phyloP scores from a whole-genome alignment of 805 yeast genomes.

The Schwanniomyces sp. region DNA sequence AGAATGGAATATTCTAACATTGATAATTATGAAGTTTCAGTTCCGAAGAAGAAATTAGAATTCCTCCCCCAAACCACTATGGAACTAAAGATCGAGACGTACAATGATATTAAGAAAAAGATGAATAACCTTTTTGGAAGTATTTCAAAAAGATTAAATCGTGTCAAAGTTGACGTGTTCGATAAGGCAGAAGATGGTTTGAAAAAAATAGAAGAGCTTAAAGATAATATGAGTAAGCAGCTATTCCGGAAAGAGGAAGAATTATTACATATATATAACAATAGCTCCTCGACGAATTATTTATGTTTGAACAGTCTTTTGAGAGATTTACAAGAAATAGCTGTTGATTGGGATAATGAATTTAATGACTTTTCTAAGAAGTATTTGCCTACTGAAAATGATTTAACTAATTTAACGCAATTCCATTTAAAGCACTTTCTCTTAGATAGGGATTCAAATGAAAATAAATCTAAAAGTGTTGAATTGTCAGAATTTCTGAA shows the following conservation, averaged over 20 bases:
- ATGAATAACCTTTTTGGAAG: slow-evolving; percentile 68
- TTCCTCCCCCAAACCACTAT: slow-evolving; percentile 76
- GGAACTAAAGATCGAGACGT: slow-evolving; percentile 63
- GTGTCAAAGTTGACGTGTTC: slow-evolving; percentile 74
- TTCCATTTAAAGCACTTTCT: slow-evolving; percentile 79
- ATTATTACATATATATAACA: slow-evolving; percentile 52
- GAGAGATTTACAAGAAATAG: slow-evolving; percentile 72
- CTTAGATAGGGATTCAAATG: slow-evolving; percentile 45
- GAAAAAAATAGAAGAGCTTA: slow-evolving; percentile 56
- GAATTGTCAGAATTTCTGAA: slow-evolving; percentile 12
- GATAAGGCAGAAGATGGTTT: slow-evolving; percentile 74
- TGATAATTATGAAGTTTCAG: slow-evolving; percentile 74
- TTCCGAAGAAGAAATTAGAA: slow-evolving; percentile 68
- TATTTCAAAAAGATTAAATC: slow-evolving; percentile 62
- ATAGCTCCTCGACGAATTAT: slow-evolving; percentile 62
- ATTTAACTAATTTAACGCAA: slow-evolving; percentile 86
- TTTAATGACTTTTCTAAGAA: slow-evolving; percentile 76
- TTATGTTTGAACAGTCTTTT: slow-evolving; percentile 68
- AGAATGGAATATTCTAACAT: slow-evolving; percentile 75
- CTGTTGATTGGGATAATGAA: slow-evolving; percentile 84
- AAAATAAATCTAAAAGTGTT: slow-evolving; percentile 17
- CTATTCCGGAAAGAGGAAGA: slow-evolving; percentile 40
- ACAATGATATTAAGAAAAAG: slow-evolving; percentile 51
- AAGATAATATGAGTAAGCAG: slow-evolving; percentile 52
- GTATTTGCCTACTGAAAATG: slow-evolving; percentile 88